Conservation (phyloP, 352 stramenopile genomes). For the Pythium oligandrum region DNA sequence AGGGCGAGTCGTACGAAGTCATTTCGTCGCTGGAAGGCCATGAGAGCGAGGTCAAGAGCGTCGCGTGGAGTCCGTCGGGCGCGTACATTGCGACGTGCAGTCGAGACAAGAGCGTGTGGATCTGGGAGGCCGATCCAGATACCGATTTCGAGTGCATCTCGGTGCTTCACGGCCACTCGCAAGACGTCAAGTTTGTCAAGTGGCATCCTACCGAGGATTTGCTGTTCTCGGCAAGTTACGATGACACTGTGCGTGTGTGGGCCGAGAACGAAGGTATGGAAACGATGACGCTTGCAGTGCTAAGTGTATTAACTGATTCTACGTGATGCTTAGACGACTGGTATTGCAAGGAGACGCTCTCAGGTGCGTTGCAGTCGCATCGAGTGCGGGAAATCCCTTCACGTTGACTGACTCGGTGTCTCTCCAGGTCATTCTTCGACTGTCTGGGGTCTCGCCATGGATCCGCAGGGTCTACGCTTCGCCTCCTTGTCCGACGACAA, state of each 20-base stretch:
- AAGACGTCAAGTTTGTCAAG: conserved; percentile 95
- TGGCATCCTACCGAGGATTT: conserved; percentile 90
- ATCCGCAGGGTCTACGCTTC: conserved; percentile 72
- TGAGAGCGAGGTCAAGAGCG: conserved; percentile 97
- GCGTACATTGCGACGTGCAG: conserved; percentile 95
- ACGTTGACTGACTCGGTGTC: background rate
- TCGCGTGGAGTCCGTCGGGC: conserved; percentile 93
- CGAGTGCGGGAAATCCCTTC: too few species aligned
- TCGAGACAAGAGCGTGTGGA: conserved; percentile 98
- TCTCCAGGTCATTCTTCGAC: conserved; percentile 84
- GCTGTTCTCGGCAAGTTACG: conserved; percentile 91
- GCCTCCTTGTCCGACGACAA: conserved; percentile 91
- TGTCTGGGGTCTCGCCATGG: conserved; percentile 91
- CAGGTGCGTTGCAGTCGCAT: conserved; percentile 24
- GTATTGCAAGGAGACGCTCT: conserved; percentile 93
- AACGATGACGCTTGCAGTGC: background rate
- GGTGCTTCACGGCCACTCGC: conserved; percentile 94
- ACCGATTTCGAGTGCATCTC: conserved; percentile 97
- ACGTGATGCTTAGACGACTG: conserved; percentile 83
- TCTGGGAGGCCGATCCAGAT: conserved; percentile 94
- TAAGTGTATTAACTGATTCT: background rate
- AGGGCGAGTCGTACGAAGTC: conserved; percentile 87
- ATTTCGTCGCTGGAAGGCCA: conserved; percentile 96
- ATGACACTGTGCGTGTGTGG: conserved; percentile 96
- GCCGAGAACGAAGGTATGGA: conserved; percentile 80